Evolutionary conservation across 192 early-diverging fungal genomes (phyloP).

Genomic region (Backusella westeae): DNA sequence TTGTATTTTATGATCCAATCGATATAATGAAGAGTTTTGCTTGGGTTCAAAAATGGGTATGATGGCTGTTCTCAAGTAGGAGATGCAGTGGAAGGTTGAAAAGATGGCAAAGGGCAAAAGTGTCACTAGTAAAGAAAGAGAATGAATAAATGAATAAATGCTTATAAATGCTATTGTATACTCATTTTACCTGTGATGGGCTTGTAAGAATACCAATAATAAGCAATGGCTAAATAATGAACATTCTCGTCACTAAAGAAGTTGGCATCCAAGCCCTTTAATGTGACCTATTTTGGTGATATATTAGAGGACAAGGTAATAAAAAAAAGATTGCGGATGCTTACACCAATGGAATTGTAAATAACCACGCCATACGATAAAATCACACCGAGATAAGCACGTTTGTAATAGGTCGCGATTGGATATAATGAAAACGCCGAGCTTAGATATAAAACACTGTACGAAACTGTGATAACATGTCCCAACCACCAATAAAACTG

Average conservation of each 20-base stretch:
- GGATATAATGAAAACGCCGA: slow-evolving; percentile 39
- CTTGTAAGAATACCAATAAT: slow-evolving; percentile 64
- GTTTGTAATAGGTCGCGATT: slow-evolving; percentile 45
- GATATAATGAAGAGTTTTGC: neutral
- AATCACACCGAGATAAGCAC: slow-evolving; percentile 66
- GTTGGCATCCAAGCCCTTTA: neutral
- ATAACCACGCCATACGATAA: slow-evolving; percentile 71
- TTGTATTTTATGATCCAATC: slow-evolving; percentile 39
- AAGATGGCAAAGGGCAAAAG: slow-evolving; percentile 70
- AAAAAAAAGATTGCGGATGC: neutral
- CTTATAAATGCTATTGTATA: neutral
- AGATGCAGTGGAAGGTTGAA: slow-evolving; percentile 70
- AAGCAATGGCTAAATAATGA: slow-evolving; percentile 68
- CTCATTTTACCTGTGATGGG: slow-evolving; percentile 58
- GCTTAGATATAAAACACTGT: slow-evolving; percentile 37
- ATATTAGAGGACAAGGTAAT: too few species aligned
- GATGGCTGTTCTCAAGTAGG: slow-evolving; percentile 59
- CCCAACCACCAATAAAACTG: slow-evolving; percentile 55
- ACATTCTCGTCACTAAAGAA: slow-evolving; percentile 73
- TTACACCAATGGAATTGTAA: slow-evolving; percentile 74
- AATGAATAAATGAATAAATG: neutral
- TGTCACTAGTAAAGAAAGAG: slow-evolving; percentile 45
- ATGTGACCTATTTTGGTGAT: neutral
- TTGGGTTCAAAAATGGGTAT: slow-evolving; percentile 58
- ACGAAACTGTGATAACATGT: slow-evolving; percentile 40